Conservation (phyloP, 179 eudicot genomes). For the Sideroxylon spinosum region DNA sequence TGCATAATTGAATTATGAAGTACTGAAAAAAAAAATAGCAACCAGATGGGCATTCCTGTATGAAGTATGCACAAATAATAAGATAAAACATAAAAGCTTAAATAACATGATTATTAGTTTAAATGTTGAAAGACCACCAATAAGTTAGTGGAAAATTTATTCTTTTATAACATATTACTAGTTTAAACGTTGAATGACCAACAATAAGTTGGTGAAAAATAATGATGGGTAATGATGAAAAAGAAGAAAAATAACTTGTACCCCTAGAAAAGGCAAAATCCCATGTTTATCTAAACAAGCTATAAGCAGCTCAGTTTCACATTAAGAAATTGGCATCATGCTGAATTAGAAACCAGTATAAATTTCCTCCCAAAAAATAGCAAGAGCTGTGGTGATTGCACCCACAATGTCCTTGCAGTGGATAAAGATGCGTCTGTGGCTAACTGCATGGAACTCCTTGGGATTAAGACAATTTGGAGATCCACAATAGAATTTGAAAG, state of each 20-base stretch:
- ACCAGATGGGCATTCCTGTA: neutral
- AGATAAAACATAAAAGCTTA: neutral
- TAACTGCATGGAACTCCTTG: too few relatives aligned
- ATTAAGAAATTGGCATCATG: neutral
- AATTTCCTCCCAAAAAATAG: neutral
- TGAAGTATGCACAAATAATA: neutral
- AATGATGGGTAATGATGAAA: neutral
- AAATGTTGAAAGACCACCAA: neutral
- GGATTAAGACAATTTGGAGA: too few relatives aligned
- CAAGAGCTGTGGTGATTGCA: neutral
- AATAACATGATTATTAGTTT: neutral
- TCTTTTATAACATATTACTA: too few relatives aligned
- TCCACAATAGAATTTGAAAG: too few relatives aligned
- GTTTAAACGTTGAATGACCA: neutral
- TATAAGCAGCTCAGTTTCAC: neutral
- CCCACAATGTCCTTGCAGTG: neutral
- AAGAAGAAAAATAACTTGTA: neutral
- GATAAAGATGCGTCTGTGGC: too few relatives aligned
- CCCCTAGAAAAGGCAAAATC: neutral
- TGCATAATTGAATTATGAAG: neutral
- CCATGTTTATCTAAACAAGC: neutral
- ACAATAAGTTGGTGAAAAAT: neutral
- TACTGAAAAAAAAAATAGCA: neutral
- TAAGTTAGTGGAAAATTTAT: too few relatives aligned
- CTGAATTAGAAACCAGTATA: slow-evolving; percentile 7